These are phyloP conservation scores for Bjerkandera adusta DNA, from an alignment of 1,284 basidiomycete genomes.

Conservation along the genomic window DNA sequence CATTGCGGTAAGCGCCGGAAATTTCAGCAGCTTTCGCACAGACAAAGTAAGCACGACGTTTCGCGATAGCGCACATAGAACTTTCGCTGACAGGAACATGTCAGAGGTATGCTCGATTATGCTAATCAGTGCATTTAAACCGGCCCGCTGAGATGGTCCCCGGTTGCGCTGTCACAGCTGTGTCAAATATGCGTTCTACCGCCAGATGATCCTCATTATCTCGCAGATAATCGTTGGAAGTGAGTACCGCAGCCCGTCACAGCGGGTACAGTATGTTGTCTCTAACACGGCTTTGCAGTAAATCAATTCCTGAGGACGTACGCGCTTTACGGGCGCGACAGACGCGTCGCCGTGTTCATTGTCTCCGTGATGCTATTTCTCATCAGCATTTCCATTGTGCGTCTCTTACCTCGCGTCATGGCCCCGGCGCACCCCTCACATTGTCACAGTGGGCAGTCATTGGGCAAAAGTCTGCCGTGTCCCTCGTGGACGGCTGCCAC, in stretches of 20 bases:
- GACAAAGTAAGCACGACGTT: slow-evolving; percentile 17
- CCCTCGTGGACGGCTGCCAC: slow-evolving; percentile 26
- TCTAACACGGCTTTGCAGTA: neutral
- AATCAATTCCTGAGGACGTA: slow-evolving; percentile 23
- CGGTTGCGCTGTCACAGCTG: slow-evolving; percentile 19
- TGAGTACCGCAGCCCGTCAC: too few species aligned
- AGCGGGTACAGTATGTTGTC: neutral
- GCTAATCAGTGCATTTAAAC: neutral
- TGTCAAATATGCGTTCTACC: slow-evolving; percentile 26
- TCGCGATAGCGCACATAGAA: slow-evolving; percentile 15
- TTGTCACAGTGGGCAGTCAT: slow-evolving; percentile 23
- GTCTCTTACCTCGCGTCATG: too few species aligned
- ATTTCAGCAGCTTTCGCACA: slow-evolving; percentile 24
- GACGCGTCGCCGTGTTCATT: slow-evolving; percentile 20
- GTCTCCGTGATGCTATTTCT: slow-evolving; percentile 16
- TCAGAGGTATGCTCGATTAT: slow-evolving; percentile 1
- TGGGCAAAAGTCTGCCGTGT: slow-evolving; percentile 20
- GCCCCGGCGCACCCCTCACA: too few species aligned
- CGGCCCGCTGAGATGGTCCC: neutral
- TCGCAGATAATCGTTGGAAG: slow-evolving; percentile 29
- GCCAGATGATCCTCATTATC: slow-evolving; percentile 26
- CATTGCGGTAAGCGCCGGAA: slow-evolving; percentile 27
- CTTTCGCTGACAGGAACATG: slow-evolving; percentile 27
- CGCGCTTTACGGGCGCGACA: slow-evolving; percentile 26
- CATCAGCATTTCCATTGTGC: slow-evolving; percentile 22